These are phyloP conservation scores for Solanum chaucha DNA, from an alignment of 257 asterid genomes.

Conservation along the genomic window DNA sequence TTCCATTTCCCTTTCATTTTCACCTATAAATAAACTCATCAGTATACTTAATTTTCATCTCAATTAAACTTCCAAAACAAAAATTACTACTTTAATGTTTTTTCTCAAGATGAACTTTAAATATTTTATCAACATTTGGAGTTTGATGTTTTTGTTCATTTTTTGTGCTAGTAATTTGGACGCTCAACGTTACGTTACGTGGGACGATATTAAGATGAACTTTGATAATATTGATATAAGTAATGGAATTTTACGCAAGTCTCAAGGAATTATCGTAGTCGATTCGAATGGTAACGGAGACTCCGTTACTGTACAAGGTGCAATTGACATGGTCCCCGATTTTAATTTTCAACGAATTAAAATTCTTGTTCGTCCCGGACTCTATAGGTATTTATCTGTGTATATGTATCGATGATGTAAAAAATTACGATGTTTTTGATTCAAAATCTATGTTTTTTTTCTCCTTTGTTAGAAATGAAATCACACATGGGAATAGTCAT, in stretches of 20 bases:
- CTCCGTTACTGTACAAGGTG: slow-evolving; percentile 71
- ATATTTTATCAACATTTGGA: not conserved
- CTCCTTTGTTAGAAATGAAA: not conserved
- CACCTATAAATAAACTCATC: not conserved
- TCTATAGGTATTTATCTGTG: slow-evolving; percentile 39
- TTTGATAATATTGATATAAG: not conserved
- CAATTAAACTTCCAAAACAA: not conserved
- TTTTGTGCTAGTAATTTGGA: not conserved
- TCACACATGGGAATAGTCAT: not conserved
- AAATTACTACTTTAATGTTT: not conserved
- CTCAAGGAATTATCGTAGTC: slow-evolving; percentile 31
- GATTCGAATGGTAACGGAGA: slow-evolving; percentile 50
- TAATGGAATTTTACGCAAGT: not conserved
- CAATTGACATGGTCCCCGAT: slow-evolving; percentile 60
- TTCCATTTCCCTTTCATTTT: not conserved
- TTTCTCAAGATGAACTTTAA: not conserved
- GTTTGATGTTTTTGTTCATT: not conserved
- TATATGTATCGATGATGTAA: not conserved
- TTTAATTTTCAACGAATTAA: slow-evolving; percentile 34
- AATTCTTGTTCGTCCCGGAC: slow-evolving; percentile 55
- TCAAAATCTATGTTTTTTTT: not conserved
- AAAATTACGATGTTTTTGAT: fast-evolving
- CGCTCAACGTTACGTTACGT: slow-evolving; percentile 19
- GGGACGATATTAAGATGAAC: slow-evolving; percentile 49
- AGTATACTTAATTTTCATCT: not conserved